Conservation (phyloP, 2,329 filamentous ascomycete genomes). For the Neurospora sp. region DNA sequence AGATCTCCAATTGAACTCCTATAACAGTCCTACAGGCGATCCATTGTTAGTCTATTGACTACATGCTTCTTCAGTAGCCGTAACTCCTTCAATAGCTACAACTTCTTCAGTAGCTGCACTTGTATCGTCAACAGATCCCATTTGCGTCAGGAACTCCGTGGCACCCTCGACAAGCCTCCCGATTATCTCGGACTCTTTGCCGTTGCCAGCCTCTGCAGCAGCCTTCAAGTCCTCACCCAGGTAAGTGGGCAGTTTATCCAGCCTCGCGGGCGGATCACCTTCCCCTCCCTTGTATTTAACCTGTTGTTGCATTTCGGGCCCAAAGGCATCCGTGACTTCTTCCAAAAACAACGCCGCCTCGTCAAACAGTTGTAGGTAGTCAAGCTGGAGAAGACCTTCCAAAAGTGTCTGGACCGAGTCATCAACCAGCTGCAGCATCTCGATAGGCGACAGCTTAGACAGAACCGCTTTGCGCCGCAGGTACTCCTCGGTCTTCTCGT, state of each 20-base stretch:
- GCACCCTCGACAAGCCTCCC: background rate
- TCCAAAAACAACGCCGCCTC: conserved; percentile 11
- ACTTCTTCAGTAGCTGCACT: background rate
- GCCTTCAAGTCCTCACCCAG: background rate
- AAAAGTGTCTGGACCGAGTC: conserved; percentile 13
- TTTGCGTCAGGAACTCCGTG: background rate
- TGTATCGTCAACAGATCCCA: background rate
- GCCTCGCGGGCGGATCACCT: background rate
- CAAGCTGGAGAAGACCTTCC: conserved; percentile 16
- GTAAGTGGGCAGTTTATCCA: background rate
- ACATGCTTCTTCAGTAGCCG: background rate
- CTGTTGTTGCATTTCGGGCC: background rate
- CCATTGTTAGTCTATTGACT: background rate
- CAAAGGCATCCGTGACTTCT: conserved; percentile 5
- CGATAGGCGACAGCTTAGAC: conserved; percentile 14
- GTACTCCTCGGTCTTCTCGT: conserved; percentile 1
- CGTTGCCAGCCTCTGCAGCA: background rate
- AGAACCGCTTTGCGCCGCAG: conserved; percentile 6
- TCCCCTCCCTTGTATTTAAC: background rate
- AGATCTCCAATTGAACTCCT: too few species aligned
- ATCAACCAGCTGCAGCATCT: conserved; percentile 17
- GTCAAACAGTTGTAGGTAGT: conserved; percentile 18
- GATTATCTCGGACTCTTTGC: background rate
- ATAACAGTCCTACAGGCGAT: background rate
- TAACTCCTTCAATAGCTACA: background rate